Conservation (phyloP, 345 rosid species). For the Eucalyptus pauciflora region DNA sequence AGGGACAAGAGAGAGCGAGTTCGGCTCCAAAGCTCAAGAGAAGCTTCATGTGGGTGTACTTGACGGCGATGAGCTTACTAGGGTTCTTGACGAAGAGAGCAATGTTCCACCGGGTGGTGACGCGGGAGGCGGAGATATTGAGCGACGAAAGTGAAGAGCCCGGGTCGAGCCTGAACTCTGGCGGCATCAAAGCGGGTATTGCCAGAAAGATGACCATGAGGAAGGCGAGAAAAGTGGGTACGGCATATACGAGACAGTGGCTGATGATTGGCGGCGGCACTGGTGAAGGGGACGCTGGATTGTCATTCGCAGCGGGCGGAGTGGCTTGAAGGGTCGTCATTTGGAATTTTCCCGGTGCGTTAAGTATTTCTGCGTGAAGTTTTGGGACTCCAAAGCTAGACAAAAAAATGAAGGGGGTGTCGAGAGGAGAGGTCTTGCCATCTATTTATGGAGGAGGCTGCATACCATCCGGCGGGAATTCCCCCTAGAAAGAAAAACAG, state of each 20-base stretch:
- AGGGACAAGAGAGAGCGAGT: neutral
- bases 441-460: too few relatives aligned
- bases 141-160: neutral
- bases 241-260: neutral
- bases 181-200: neutral
- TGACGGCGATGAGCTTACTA: fast-evolving
- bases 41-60: neutral
- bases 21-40: neutral
- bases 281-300: too few relatives aligned
- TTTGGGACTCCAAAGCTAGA: too few relatives aligned
- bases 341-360: too few relatives aligned
- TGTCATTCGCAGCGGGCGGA: too few relatives aligned
- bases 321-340: neutral
- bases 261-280: neutral
- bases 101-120: neutral
- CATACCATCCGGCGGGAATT: too few relatives aligned
- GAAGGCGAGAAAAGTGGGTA: neutral
- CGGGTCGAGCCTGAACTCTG: neutral
- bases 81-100: too few relatives aligned
- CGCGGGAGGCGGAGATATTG: neutral
- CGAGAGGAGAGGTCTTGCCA: too few relatives aligned
- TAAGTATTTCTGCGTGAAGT: too few relatives aligned
- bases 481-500: too few relatives aligned
- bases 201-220: neutral
- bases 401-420: too few relatives aligned